Conservation (phyloP, 345 rosid species). For the Salix koriyanagi region DNA sequence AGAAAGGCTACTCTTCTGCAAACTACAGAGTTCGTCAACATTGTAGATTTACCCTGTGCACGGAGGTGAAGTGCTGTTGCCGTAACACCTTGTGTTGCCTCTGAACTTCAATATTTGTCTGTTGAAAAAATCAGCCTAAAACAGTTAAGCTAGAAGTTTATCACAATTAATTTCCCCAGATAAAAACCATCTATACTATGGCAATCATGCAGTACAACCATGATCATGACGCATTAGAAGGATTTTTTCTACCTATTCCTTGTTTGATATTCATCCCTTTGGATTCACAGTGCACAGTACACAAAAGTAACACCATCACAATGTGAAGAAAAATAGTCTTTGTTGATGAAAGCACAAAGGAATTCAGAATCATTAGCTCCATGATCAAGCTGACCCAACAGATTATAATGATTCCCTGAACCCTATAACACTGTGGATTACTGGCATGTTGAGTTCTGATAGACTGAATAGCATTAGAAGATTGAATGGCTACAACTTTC, state of each 20-base stretch:
- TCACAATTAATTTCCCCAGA: background rate
- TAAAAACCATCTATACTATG: background rate
- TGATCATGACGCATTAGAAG: background rate
- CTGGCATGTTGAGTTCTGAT: background rate
- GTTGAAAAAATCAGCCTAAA: constrained; percentile 9
- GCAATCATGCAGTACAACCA: background rate
- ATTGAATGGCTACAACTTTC: background rate
- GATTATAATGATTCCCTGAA: background rate
- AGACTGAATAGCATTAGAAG: background rate
- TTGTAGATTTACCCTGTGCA: constrained; percentile 63
- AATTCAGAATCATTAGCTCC: background rate
- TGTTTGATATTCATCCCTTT: background rate
- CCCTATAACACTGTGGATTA: background rate
- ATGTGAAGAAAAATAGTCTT: background rate
- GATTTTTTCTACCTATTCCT: background rate
- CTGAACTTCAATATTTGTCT: constrained; percentile 75
- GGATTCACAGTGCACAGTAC: background rate
- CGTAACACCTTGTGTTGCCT: constrained; percentile 72
- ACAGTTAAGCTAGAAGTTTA: background rate
- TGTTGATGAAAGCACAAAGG: background rate
- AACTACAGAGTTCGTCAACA: background rate
- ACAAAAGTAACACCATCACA: background rate
- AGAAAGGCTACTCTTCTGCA: background rate
- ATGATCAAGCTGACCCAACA: background rate
- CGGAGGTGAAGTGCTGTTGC: constrained; percentile 73